These are phyloP conservation scores for Botrytis fabae DNA, from an alignment of 2,329 filamentous ascomycete genomes.

Conservation along the genomic window DNA sequence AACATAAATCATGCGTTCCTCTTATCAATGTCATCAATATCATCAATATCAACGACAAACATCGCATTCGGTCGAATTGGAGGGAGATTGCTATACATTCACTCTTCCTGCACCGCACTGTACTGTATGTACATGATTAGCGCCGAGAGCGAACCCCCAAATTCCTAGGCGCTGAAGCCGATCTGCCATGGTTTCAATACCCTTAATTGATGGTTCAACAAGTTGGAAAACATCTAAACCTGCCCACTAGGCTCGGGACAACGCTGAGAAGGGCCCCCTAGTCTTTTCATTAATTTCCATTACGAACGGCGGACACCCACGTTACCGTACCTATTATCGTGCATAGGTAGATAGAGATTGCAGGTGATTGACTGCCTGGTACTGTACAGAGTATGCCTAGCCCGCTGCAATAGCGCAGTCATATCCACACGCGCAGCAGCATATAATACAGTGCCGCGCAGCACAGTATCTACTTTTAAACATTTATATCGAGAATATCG, in stretches of 20 bases:
- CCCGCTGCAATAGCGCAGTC: not conserved
- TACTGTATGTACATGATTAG: not conserved
- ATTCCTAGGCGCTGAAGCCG: too few relatives aligned
- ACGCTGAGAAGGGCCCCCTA: not conserved
- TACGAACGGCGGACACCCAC: not conserved
- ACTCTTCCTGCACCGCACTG: not conserved
- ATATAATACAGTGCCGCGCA: not conserved
- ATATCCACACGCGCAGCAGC: conserved; percentile 1
- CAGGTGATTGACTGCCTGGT: not conserved
- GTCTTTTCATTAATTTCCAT: not conserved
- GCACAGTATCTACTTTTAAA: not conserved
- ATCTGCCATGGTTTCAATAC: not conserved
- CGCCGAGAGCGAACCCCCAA: not conserved
- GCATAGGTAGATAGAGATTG: not conserved
- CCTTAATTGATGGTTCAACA: not conserved
- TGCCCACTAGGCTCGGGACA: not conserved
- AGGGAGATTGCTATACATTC: not conserved
- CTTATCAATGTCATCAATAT: conserved; percentile 5
- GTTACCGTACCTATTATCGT: not conserved
- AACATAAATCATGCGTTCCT: not conserved
- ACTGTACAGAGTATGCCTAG: conserved; percentile 1
- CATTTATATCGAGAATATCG: not conserved
- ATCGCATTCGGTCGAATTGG: not conserved
- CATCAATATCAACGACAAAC: not conserved
- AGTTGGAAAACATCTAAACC: not conserved